Base-by-base conservation (phyloP, 2,329 filamentous ascomycete genomes). In the Sclerotinia nivalis region DNA sequence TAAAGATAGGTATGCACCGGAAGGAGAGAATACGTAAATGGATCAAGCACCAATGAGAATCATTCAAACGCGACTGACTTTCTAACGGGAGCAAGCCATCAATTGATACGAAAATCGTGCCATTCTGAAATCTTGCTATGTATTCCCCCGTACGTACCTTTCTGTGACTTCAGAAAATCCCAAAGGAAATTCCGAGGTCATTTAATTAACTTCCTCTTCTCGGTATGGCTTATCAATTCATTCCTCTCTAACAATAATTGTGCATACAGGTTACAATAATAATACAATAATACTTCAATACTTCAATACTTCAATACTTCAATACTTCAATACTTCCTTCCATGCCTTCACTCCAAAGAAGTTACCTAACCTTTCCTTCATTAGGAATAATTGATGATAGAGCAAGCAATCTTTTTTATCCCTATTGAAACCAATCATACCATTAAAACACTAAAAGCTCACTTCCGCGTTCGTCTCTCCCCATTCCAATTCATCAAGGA, bases 101-200 rank as follows among this genome's bases (percentile, higher is more conserved):
- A 40, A 58, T 59, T 59, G 56, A 40, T 59, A 59, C 34, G 56
- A 43, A 49, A n/a, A 58, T 58, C 34, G 55, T 58, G 55, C 34
- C 55, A 58, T 58, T 56, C 13, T 25, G 55, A 40, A 58, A 40
- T 58, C 55, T 58, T 58, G 22, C 55, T 34, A 37, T 25, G 22
- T 58, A 58, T 58, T 25, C 55, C 31, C 55, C n/a, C n/a, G n/a
- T n/a, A n/a, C 55, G 55, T 40, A 58, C 55, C 22, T 31, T 56
- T 34, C 31, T 31, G 31, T 56, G 55, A 25, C 22, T 40, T 40
- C 12, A 13, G 13, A 40, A 40, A 12, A 40, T 40, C 37, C 37
- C 37, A 40, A 40, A 40, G 37, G 40, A 43, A 43, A 43, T 43
- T 43, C 40, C 40, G 40, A 43, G 40, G 40, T 43, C 40, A 15